Percentiles rank a stretch among this genome's conserved stretches.
Conservation (phyloP, 2,329 filamentous ascomycete genomes). For the Pseudogymnoascus sp. region DNA sequence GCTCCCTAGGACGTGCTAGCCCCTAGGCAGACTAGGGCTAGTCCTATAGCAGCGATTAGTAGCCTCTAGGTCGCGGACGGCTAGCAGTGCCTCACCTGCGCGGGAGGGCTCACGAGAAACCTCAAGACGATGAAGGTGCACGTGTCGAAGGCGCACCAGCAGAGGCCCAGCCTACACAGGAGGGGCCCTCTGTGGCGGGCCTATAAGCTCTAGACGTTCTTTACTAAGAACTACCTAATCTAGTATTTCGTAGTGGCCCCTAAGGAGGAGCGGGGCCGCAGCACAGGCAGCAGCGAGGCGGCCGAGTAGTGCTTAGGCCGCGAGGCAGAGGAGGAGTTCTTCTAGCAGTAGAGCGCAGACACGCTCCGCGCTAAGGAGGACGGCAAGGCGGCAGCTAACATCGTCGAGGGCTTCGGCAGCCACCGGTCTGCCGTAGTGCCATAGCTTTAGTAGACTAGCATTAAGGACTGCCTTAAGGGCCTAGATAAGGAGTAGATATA, state of each 20-base stretch:
- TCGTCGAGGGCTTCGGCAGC: slow-evolving; percentile 13
- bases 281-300: no score
- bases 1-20: no score
- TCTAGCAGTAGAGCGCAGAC: no score
- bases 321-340: slow-evolving; percentile 7
- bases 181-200: neutral
- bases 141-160: slow-evolving; percentile 6
- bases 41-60: neutral
- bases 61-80: neutral
- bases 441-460: slow-evolving; percentile 14
- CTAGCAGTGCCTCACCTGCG: neutral
- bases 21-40: neutral
- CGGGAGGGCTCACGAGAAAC: slow-evolving; percentile 1
- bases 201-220: slow-evolving; percentile 10
- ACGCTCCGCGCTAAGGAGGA: no score
- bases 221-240: slow-evolving; percentile 9
- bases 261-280: no score
- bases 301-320: no score
- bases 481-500: slow-evolving; percentile 15
- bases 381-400: slow-evolving; percentile 12
- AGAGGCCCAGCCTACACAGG: neutral
- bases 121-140: slow-evolving; percentile 6
- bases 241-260: no score
- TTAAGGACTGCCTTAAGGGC: slow-evolving; percentile 10
- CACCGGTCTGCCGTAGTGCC: slow-evolving; percentile 13